phyloP scores from a whole-genome alignment of 2,329 filamentous ascomycete species.

The Aspergillus fischeri region DNA sequence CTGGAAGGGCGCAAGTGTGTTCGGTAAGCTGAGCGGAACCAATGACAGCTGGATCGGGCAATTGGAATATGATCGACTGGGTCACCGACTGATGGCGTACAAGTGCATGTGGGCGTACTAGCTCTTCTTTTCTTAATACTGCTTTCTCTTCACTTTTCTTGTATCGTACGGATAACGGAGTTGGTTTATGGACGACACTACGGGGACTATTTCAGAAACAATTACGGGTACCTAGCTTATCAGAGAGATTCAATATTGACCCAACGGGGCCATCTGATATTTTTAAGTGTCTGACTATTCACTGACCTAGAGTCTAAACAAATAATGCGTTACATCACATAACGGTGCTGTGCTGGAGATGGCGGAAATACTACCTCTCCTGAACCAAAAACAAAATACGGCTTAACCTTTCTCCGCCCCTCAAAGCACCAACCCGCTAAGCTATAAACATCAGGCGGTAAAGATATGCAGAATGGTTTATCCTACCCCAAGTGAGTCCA shows the following conservation, averaged over 20 bases:
- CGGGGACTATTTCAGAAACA: constrained; percentile 4
- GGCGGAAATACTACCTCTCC: not conserved
- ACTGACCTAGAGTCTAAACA: not conserved
- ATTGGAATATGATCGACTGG: constrained; percentile 82
- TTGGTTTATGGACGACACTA: constrained; percentile 7
- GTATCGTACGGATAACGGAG: constrained; percentile 6
- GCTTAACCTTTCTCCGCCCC: constrained; percentile 7
- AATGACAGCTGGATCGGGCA: constrained; percentile 95
- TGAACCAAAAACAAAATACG: not conserved
- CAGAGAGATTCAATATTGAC: not conserved
- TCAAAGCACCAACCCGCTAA: not conserved
- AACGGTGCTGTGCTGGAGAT: not conserved
- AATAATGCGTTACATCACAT: not conserved
- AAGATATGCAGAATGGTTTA: constrained; percentile 23
- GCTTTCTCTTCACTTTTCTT: constrained; percentile 7
- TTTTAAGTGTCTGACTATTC: not conserved
- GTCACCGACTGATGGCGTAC: constrained; percentile 75
- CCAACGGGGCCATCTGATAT: not conserved
- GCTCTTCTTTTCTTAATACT: constrained; percentile 8
- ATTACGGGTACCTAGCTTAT: constrained; percentile 7
- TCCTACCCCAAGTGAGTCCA: constrained; percentile 19
- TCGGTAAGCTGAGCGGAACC: constrained; percentile 76
- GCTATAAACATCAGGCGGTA: constrained; percentile 23
- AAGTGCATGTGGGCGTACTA: constrained; percentile 66
- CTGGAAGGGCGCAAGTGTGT: constrained; percentile 97